Base-by-base conservation (phyloP, 495 filamentous ascomycete species). In the Podospora tetraspora region DNA sequence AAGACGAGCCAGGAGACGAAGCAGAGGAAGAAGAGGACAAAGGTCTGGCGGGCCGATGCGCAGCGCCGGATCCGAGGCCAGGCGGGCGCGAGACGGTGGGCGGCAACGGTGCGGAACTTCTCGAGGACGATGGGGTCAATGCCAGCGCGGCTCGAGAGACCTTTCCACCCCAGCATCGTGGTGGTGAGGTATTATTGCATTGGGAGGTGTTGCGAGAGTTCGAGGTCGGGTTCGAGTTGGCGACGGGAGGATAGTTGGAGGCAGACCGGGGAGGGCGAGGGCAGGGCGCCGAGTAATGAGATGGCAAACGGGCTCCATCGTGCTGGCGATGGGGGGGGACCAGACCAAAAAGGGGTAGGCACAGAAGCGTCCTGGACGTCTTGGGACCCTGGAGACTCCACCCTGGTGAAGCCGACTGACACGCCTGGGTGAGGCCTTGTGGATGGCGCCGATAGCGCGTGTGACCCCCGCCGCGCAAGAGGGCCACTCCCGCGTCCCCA, bases 11-110 rank as follows among this genome's bases (percentile, higher is more conserved):
- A 71, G 34, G 74, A 29, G 62, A 64, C 25, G 37, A 68, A 72
- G 56, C 73, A 21, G 4, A 68, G 60, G 29, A 72, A 13, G 22
- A 57, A 65, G 63, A 68, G 25, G 61, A 73, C 62, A 22, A 77
- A 22, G 0, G 59, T 64, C 60, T 76, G 72, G 10, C 75, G 72
- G 11, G 63, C 75, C 19, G 66, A 66, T 32, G 62, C 37, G 11
- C 72, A 25, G 27, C 75, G 75, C 11, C 75, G 64, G 12, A 70
- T 37, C 37, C 57, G 73, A 32, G 68, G 27, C 29, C 71, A 67
- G 23, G 64, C 69, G 13, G 70, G 56, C 0, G 61, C 64, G 60
- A 71, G 65, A 58, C 65, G 59, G n/a, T 66, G 68, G 60, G 69
- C 71, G 57, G 60, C 68, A 4, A 16, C 66, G 67, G 32, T 43